A percentile compares a stretch with the other conserved stretches of the same genome.
Conservation (phyloP, 2,329 filamentous ascomycete genomes). For the Didymella segeticola region DNA sequence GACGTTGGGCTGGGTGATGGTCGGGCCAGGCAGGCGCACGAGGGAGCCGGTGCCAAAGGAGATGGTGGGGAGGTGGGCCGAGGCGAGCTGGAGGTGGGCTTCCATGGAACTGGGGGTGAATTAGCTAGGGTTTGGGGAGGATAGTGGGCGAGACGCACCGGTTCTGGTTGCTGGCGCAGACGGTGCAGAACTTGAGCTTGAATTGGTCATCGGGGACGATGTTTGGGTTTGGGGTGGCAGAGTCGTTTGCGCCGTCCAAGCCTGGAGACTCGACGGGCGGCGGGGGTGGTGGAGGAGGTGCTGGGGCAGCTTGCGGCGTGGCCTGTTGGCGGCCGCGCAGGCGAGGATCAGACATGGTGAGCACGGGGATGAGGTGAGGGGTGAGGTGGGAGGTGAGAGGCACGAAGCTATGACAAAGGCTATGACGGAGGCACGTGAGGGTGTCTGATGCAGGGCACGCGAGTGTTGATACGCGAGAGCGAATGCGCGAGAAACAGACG, state of each 20-base stretch:
- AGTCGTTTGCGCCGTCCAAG: conserved; percentile 42
- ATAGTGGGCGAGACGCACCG: conserved; percentile 63
- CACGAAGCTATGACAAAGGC: not conserved
- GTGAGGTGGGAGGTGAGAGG: not conserved
- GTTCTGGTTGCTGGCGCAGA: conserved; percentile 99
- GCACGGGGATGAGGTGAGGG: conserved; percentile 9
- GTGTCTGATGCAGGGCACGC: not conserved
- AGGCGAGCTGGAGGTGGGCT: conserved; percentile 90
- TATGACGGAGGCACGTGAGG: conserved; percentile 1
- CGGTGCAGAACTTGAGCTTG: conserved; percentile 96
- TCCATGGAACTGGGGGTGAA: conserved; percentile 81
- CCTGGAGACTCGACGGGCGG: conserved; percentile 46
- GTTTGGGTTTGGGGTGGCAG: conserved; percentile 30
- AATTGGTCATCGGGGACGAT: conserved; percentile 62
- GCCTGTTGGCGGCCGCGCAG: conserved; percentile 53
- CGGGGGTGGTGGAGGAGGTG: conserved; percentile 60
- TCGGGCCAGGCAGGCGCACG: conserved; percentile 89
- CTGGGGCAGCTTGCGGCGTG: conserved; percentile 47
- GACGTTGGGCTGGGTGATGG: conserved; percentile 92
- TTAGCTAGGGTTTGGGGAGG: conserved; percentile 17
- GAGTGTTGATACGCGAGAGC: not conserved
- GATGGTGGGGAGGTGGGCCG: conserved; percentile 87
- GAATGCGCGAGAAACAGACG: conserved; percentile 2
- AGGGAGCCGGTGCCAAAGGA: conserved; percentile 96
- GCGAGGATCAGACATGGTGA: conserved; percentile 56